Conservation (phyloP, 495 filamentous ascomycete species). For the Lasiosphaeria ovina region DNA sequence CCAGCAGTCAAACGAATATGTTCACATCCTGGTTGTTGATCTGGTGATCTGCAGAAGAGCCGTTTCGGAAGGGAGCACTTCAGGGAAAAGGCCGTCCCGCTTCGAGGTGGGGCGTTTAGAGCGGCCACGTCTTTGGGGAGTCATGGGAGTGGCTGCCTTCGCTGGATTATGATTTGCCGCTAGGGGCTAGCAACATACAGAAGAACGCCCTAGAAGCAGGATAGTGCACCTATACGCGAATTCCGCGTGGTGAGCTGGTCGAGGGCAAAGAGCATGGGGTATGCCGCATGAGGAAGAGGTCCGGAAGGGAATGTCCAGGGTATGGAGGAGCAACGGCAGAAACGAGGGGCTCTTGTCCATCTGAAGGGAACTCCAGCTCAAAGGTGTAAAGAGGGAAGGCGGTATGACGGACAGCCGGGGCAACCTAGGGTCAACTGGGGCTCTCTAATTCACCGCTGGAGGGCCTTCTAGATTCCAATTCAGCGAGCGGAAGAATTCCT, state of each 20-base stretch:
- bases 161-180: conserved; percentile 11
- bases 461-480: no score
- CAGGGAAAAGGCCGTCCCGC: background rate
- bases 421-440: no score
- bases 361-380: background rate
- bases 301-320: background rate
- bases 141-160: conserved; percentile 10
- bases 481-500: no score
- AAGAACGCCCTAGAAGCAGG: conserved; percentile 10
- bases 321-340: conserved; percentile 13
- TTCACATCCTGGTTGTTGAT: conserved; percentile 9
- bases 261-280: no score
- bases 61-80: conserved; percentile 1
- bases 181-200: conserved; percentile 5
- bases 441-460: no score
- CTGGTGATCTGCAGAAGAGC: conserved; percentile 23
- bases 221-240: conserved; percentile 1
- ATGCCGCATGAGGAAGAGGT: no score
- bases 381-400: conserved; percentile 9
- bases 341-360: conserved; percentile 8
- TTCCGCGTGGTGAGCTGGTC: background rate
- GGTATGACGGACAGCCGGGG: background rate
- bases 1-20: conserved; percentile 1
- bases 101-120: conserved; percentile 6
- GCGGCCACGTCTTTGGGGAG: conserved; percentile 14